Conservation (phyloP, 1,139 yeast genomes). For the Nakaseomyces sp. region DNA sequence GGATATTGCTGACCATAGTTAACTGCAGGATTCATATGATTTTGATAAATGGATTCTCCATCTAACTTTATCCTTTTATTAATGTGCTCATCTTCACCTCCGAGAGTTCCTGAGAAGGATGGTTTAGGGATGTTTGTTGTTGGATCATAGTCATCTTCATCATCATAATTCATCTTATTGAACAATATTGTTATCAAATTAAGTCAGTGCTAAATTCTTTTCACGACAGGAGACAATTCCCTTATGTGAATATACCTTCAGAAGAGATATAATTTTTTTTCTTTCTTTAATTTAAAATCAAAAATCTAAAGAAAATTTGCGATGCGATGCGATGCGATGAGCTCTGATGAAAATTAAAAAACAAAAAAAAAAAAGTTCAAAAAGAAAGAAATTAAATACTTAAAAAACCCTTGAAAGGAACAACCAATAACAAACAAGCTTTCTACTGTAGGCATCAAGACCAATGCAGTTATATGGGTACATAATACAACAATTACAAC, state of each 20-base stretch:
- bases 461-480: too few relatives aligned
- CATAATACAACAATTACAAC: too few relatives aligned
- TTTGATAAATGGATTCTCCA: neutral
- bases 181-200: too few relatives aligned
- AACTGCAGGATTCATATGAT: neutral
- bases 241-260: too few relatives aligned
- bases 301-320: neutral
- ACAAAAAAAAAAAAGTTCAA: neutral
- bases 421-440: too few relatives aligned
- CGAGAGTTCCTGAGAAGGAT: conserved; percentile 23
- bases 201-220: too few relatives aligned
- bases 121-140: conserved; percentile 20
- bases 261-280: too few relatives aligned
- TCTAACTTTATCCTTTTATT: neutral
- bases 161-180: neutral
- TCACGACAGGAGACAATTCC: too few relatives aligned
- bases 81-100: neutral
- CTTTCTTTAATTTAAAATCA: too few relatives aligned
- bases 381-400: neutral
- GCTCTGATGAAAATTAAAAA: too few relatives aligned
- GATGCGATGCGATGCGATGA: neutral
- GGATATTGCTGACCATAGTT: neutral
- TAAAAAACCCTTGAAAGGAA: neutral
- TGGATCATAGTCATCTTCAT: conserved; percentile 4
- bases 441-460: too few relatives aligned